phyloP scores from a whole-genome alignment of 345 rosid species.

The Eucalyptus paniculata region DNA sequence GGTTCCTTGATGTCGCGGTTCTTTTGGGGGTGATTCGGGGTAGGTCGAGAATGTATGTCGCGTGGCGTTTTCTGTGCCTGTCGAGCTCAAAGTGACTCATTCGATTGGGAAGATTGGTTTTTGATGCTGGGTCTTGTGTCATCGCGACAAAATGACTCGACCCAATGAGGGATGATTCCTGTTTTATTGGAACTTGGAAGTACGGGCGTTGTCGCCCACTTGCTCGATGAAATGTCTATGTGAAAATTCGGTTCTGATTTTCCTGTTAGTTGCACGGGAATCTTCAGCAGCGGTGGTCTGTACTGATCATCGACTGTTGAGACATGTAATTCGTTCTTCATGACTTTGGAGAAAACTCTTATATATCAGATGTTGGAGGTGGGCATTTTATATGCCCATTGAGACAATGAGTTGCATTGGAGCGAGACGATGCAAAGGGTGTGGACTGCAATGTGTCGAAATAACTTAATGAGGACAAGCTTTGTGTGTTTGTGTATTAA shows the following conservation, averaged over 20 bases:
- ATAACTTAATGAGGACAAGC: not conserved
- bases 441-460: not conserved
- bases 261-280: not conserved
- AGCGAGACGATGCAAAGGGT: not conserved
- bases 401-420: not conserved
- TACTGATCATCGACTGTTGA: not conserved
- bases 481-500: not conserved
- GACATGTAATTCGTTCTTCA: not conserved
- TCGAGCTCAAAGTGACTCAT: not conserved
- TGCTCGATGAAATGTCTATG: not conserved
- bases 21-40: not conserved
- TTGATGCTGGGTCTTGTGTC: not conserved
- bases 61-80: not conserved
- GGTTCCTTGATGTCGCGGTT: not conserved
- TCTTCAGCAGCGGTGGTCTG: not conserved
- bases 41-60: not conserved
- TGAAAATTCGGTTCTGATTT: not conserved
- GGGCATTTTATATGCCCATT: not conserved
- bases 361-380: not conserved
- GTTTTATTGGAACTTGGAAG: not conserved
- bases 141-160: not conserved
- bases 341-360: not conserved
- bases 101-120: not conserved
- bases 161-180: not conserved
- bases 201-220: not conserved